Base-by-base conservation (phyloP, 805 yeast genomes). In the Saturnispora bothae region DNA sequence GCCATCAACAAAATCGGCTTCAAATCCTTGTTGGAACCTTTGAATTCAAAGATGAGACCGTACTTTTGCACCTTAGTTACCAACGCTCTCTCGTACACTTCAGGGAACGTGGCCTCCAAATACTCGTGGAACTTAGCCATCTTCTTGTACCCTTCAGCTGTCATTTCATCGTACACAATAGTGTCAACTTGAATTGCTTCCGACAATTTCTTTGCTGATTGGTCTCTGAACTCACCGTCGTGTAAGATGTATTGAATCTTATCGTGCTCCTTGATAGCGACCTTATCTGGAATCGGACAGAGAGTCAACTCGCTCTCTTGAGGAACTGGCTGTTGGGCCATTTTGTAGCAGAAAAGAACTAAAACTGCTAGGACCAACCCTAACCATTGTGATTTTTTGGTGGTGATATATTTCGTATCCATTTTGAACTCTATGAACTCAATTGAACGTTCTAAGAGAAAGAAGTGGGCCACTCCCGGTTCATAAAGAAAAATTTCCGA, bases 1-100 rank as follows among this genome's bases (percentile, higher is more conserved):
- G 89, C 88, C 50, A 80, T 72, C 36, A 82, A 61, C 57, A 83
- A 51, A 20, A 77, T 47, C 12, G 94, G 94, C 53, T 78, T 76
- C 44, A 77, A 59, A 3, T 53, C 41, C 9, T 48, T 28, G 34
- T 70, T 50, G 5, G 70, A 54, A 5, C 94, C 94, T 42, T 66
- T 52, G 71, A 83, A 73, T n/a, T 82, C 73, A 52, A 65, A 68
- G 2, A 83, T 64, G 37, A 83, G 59, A 2, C 83, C 85, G 45
- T 73, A 72, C 3, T 73, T 65, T 53, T 82, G 79, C 39, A 80
- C 72, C 15, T 60, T 65, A 43, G 67, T 72, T 18, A 78, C 65
- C 29, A 69, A 27, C 37, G 77, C 52, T 20, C 43, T 42, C 25
- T 44, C 47, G 44, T 70, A 70, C 3, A 71, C 69, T 28, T 59